Evolutionary conservation across 345 rosid genomes (phyloP), one percentile per base, ranked within the genome.

Genomic region (Psidium friedrichsthalianum): DNA sequence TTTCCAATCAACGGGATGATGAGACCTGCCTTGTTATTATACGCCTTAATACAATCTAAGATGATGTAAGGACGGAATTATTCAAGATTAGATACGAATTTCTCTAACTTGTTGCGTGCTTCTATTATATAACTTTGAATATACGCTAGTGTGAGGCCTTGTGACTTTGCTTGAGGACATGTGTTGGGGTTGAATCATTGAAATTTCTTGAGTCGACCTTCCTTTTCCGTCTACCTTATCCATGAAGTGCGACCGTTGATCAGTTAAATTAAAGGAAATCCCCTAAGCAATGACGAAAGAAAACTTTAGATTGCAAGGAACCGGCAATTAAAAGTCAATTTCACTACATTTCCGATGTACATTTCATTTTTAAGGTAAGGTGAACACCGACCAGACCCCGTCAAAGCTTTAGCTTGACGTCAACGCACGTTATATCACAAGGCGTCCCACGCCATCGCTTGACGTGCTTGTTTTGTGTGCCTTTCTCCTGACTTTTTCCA

Each of bases 391-490:
- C 24, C 74, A 15, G 36, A 83, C 59, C 29, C 40, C n/a, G 11
- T 29, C 76, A 36, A 54, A 84, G 5, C 74, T 74, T 69, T 47
- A 36, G 44, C 80, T 36, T 2, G 47, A 69, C 80, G 80, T 69
- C 80, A 69, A 69, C 47, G 25, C 80, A 18, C 78, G 78, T 64
- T 32, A 15, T 49, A 8, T 49, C 9, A 49, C 2, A 10, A 32
- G 36, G 44, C 78, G 20, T 40, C 78, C 13, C 78, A 82, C 82
- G 32, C 58, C 86, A 64, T 88, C 59, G 64, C 86, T 83, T 89
- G 83, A 47, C 89, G 89, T 83, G 82, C 54, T 61, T n/a, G 32
- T 8, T 8, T 69, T 69, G 24, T 69, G 78, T 69, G 47, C 47
- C 80, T 69, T 69, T 11, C 44, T 64, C 58, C 74, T 20, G 22